Evolutionary conservation across 768 basidiomycete genomes (phyloP).

Genomic region (Leccinellum luteum): DNA sequence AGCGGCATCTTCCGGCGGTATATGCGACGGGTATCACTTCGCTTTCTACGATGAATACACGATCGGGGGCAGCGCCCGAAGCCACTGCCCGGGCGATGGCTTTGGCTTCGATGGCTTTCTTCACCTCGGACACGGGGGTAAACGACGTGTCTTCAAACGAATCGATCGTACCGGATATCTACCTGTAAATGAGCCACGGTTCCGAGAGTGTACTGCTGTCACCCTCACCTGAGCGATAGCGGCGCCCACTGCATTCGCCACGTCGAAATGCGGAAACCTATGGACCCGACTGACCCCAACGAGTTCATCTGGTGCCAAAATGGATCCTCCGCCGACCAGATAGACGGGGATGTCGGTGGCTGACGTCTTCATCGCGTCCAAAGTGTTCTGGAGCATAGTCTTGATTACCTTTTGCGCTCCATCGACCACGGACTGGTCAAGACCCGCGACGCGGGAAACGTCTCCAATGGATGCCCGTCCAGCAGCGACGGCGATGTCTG

Average conservation of each 20-base stretch:
- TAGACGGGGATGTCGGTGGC: constrained; percentile 54
- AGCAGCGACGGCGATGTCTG: constrained; percentile 53
- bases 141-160: constrained; percentile 42
- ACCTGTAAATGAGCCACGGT: constrained; percentile 9
- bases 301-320: constrained; percentile 51
- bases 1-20: constrained; percentile 33
- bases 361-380: constrained; percentile 67
- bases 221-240: constrained; percentile 39
- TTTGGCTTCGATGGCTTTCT: constrained; percentile 34
- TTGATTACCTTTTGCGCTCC: constrained; percentile 42
- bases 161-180: constrained; percentile 46
- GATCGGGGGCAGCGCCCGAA: constrained; percentile 43
- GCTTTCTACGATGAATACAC: constrained; percentile 52
- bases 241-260: constrained; percentile 63
- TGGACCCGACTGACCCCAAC: constrained; percentile 51
- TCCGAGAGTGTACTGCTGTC: background rate
- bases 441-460: constrained; percentile 16
- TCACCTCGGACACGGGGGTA: constrained; percentile 30
- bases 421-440: constrained; percentile 28
- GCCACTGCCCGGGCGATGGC: constrained; percentile 44
- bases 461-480: constrained; percentile 32
- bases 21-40: constrained; percentile 47
- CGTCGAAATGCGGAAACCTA: constrained; percentile 48
- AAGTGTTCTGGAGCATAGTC: constrained; percentile 41
- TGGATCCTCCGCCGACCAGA: constrained; percentile 65